phyloP scores from a whole-genome alignment of 495 filamentous ascomycete species.

The Amorphotheca resinae region DNA sequence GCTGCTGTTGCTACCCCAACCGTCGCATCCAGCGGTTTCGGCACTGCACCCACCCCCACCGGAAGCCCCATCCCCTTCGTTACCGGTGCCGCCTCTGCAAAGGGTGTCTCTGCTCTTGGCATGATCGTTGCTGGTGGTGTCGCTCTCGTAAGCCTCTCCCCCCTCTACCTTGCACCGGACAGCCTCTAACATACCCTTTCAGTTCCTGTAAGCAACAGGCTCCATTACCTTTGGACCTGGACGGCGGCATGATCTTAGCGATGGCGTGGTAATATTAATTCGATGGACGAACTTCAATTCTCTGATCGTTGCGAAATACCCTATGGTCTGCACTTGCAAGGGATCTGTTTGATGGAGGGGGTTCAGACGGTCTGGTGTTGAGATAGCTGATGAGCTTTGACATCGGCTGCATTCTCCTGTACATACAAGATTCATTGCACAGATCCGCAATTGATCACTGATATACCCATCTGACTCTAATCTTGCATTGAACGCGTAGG shows the following conservation, averaged over 20 bases:
- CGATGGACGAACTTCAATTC: constrained; percentile 13
- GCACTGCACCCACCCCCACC: constrained; percentile 9
- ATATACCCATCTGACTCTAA: too few relatives aligned
- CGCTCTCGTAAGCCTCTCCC: constrained; percentile 14
- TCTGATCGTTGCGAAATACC: constrained; percentile 14
- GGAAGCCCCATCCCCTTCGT: constrained; percentile 16
- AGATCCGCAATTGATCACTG: constrained; percentile 9
- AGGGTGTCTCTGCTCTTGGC: constrained; percentile 17
- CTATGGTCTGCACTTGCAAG: constrained; percentile 12
- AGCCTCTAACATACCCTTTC: constrained; percentile 1
- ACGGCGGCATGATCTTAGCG: constrained; percentile 7
- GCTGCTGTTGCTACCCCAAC: constrained; percentile 11
- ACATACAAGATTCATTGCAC: constrained; percentile 16
- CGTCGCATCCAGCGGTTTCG: constrained; percentile 17
- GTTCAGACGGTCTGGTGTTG: constrained; percentile 9
- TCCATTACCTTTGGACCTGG: constrained; percentile 9
- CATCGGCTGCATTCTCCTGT: constrained; percentile 18
- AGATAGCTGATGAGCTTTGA: constrained; percentile 15
- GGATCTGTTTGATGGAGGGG: constrained; percentile 9
- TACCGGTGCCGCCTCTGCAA: constrained; percentile 18
- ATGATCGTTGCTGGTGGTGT: constrained; percentile 20
- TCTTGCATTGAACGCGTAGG: too few relatives aligned
- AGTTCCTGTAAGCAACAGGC: constrained; percentile 17
- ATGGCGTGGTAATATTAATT: constrained; percentile 10
- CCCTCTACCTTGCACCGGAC: neutral